Evolutionary conservation across 176 grass and related monocot species (phyloP), one percentile per base, ranked within the genome.

Genomic region (Cenchrus fungigraminus): DNA sequence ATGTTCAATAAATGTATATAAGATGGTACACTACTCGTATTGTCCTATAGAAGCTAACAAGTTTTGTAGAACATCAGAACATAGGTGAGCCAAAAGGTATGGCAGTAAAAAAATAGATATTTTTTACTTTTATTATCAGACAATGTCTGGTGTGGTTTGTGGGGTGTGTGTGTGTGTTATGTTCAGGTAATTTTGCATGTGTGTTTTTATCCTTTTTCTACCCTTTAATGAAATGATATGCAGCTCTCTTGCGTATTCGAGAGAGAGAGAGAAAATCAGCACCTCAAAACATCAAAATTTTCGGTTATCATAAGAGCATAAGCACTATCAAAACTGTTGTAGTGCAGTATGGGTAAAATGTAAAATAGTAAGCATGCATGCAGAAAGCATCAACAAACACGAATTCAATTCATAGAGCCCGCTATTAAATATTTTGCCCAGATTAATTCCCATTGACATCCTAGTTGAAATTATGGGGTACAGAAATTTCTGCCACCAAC

Each of bases 11-110:
- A 63, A n/a, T 58, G 19, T 57, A 58, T 40, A 8, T 42, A 13
- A 47, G 58, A 65, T 59, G 51, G 12, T 69, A 78, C 13, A 22
- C 10, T 54, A 54, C 22, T 25, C 22, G 46, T 49, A 46, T 63
- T 83, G 73, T 43, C 44, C 25, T 55, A 59, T 31, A 72, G 8
- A 71, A 82, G 20, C 43, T 50, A 62, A 31, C n/a, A 62, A 51
- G 6, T 32, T 17, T 20, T 52, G 56, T 4, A 74, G 58, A 46
- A 15, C 58, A 74, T 28, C 15, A 65, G 45, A 46, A 43, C 17
- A 25, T 44, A n/a, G 43, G 55, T 44, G 1, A 20, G 60, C 32
- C 47, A 73, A 63, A 52, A 40, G 69, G 10, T 34, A 34, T 32
- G 28, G 47, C 49, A 53, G 55, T 12, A 42, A 68, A 55, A 54